Percentiles rank a stretch among this genome's conserved stretches.
These are phyloP conservation scores for Rhododendron griersonianum DNA, from an alignment of 148 eudicot species.

Conservation along the genomic window DNA sequence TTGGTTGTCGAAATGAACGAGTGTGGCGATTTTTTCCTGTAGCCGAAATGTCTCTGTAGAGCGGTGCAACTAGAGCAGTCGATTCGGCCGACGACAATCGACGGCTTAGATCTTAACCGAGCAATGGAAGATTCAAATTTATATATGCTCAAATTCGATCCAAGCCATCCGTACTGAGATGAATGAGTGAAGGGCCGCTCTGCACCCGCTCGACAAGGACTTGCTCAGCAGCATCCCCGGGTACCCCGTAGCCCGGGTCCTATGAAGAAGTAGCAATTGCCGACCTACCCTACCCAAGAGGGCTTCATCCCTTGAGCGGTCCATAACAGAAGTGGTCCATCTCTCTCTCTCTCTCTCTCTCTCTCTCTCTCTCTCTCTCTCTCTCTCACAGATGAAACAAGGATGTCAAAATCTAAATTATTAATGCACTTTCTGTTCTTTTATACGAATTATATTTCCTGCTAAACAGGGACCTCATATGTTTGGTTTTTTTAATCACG, in stretches of 20 bases:
- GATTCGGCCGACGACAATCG: no score
- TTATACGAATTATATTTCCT: not conserved
- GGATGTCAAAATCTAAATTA: conserved; percentile 10
- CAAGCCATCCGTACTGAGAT: no score
- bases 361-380: not conserved
- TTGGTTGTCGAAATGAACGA: not conserved
- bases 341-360: not conserved
- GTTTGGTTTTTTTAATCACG: not conserved
- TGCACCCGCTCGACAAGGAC: no score
- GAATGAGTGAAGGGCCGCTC: rapidly evolving
- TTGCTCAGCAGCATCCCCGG: no score
- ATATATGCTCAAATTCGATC: no score
- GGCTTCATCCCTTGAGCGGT: conserved; percentile 2
- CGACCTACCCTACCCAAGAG: not conserved
- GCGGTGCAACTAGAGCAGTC: no score
- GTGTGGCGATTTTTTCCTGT: no score
- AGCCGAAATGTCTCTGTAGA: no score
- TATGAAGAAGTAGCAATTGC: not conserved
- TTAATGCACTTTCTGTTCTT: not conserved
- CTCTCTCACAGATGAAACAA: not conserved
- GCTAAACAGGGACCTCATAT: not conserved
- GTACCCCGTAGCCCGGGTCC: not conserved
- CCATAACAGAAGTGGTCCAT: conserved; percentile 16
- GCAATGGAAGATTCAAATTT: no score
- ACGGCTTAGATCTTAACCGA: no score